phyloP scores from a whole-genome alignment of 345 rosid genomes.

The Luvunga scandens region DNA sequence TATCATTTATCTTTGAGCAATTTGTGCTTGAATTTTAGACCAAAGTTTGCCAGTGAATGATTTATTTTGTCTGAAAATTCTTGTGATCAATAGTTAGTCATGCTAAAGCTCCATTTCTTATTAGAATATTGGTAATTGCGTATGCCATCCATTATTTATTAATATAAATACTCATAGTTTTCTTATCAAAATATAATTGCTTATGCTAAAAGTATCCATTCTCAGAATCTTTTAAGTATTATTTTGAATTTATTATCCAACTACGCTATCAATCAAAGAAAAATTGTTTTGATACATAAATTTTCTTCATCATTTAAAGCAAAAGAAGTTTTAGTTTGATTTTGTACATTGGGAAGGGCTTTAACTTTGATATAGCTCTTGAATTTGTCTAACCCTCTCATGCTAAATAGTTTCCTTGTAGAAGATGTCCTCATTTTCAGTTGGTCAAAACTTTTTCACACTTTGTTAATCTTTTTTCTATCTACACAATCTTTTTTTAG shows the following conservation, averaged over 20 bases:
- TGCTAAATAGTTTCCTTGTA: background rate
- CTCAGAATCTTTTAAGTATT: background rate
- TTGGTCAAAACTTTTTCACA: background rate
- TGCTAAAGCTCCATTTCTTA: background rate
- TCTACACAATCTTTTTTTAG: background rate
- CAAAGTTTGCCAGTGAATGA: background rate
- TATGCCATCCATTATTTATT: background rate
- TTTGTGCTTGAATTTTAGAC: slow-evolving; percentile 3
- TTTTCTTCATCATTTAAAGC: background rate
- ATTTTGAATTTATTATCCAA: background rate
- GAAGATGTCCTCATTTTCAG: background rate
- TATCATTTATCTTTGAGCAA: background rate
- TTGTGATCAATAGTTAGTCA: background rate
- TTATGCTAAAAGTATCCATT: background rate
- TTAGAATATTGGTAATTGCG: background rate
- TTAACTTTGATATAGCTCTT: background rate
- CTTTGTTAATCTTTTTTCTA: background rate
- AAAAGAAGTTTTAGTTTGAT: background rate
- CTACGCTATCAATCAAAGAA: background rate
- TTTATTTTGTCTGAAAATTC: background rate
- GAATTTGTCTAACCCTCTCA: background rate
- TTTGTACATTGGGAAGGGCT: background rate
- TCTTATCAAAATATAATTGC: background rate
- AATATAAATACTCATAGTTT: too few species aligned
- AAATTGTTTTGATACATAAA: too few species aligned